Evolutionary conservation across 139 green algal species (phyloP), one percentile per base, ranked within the genome.

Genomic region (Marvania coccoides): DNA sequence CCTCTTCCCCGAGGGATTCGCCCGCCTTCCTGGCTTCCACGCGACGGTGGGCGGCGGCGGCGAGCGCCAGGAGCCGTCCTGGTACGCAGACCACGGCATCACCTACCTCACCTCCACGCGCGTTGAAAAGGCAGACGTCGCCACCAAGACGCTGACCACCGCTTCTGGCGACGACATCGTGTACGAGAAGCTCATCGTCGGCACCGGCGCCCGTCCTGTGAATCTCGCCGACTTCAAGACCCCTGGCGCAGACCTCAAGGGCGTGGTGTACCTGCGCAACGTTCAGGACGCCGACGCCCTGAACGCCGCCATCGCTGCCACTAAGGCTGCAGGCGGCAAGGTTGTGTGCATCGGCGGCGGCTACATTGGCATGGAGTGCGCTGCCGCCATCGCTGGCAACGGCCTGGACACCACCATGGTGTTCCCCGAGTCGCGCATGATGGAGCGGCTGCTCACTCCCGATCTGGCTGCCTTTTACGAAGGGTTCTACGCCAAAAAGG

Each of bases 21-120:
- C 92, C 6, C 64, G 87, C 10, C 74, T 98, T 26, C 92, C 92
- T 14, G 92, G 92, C 30, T 98, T 98, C 76, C 92, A 98, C 82
- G 91, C 91, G 0, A 88, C 71, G 62, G 92, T 97, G 3, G 91
- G 91, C 15, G 87, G 79, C n/a, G 92, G 92, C 19, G 88, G 90
- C 24, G 84, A 91, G 15, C 79, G 83, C 24, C 89, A 95, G 48
- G 37, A 42, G 15, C 73, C 76, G 1, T 76, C 83, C 7, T 97
- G 87, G 85, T 98, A 98, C 58, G 37, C 61, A 0, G 76, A 90
- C 13, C 81, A 95, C 12, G 84, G 77, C 54, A 91, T 95, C 40
- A 63, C 80, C 12, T 91, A 82, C 61, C 69, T 85, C 15, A 88
- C 87, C 2, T 47, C 10, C 40, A 86, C 77, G 14, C 72, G 57